Evolutionary conservation across 2,329 filamentous ascomycete genomes (phyloP), one percentile per base, ranked within the genome.

Genomic region (Ophiostoma populinum): DNA sequence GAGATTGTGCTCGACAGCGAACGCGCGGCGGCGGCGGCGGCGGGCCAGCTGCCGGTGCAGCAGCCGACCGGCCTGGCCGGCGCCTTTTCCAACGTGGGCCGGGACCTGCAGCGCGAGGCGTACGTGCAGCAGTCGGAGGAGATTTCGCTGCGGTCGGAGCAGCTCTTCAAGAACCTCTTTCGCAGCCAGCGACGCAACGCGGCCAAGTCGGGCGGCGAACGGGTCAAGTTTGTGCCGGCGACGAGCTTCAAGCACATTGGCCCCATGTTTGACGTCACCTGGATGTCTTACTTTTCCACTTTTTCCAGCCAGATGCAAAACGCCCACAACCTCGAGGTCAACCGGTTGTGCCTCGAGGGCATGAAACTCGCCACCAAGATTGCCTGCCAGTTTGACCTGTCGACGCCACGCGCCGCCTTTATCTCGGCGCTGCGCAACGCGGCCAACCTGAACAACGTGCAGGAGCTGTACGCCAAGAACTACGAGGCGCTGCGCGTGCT

Each of bases 221-320:
- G n/a, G n/a, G 47, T 76, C 64, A 57, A 75, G 62, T 98, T 90
- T 55, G 92, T 98, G 36, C 80, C 83, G 1, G 90, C 90, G 4
- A 90, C 83, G 2, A 95, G 86, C 0, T 86, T 83, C 52, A 87
- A 83, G 47, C 90, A 98, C 53, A 80, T 94, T 33, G 90, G 90
- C 0, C 85, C 90, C 1, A 98, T 98, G 90, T 95, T 98, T 50
- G 86, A 93, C 48, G 85, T 93, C 17, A 92, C 85, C 0, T 98
- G 90, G 90, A 98, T 95, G 87, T 93, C 87, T 8, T 92, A 94
- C 55, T 79, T 98, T 49, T 95, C 87, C 5, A 86, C 86, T 0
- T 67, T 98, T 18, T 94, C 87, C 2, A 86, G 81, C 34, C 81
- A 92, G 46, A 86, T 90, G 52, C 90, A 95, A 47, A 86, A 93